A percentile compares a stretch with the other conserved stretches of the same genome.
Evolutionary conservation across 352 stramenopile species (phyloP).

Genomic region (Phytophthora idaei): DNA sequence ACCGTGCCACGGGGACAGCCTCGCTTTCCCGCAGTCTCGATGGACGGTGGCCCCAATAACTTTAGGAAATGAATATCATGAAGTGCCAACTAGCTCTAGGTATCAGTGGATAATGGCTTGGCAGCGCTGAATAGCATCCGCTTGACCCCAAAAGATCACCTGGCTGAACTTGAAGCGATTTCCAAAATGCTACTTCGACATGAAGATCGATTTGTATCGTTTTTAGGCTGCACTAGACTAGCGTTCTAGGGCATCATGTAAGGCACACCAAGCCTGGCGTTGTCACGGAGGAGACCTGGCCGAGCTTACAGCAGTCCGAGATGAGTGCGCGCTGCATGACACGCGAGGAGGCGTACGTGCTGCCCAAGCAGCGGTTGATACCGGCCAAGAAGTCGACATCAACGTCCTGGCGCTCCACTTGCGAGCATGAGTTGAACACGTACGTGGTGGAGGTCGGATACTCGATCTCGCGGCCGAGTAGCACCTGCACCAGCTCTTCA

Average conservation of each 20-base stretch:
- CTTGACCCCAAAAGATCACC: too few relatives aligned
- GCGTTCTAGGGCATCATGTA: slow-evolving; percentile 26
- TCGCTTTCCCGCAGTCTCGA: background rate
- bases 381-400: slow-evolving; percentile 64
- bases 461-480: slow-evolving; percentile 55
- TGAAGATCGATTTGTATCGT: too few relatives aligned
- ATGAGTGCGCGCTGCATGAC: slow-evolving; percentile 48
- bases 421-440: slow-evolving; percentile 55
- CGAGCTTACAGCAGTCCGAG: slow-evolving; percentile 35
- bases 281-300: slow-evolving; percentile 4
- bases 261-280: slow-evolving; percentile 3
- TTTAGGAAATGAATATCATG: slow-evolving; percentile 12
- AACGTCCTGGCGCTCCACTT: slow-evolving; percentile 60
- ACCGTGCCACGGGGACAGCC: background rate
- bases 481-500: slow-evolving; percentile 57
- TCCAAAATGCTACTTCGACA: too few relatives aligned
- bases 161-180: too few relatives aligned
- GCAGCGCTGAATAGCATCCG: too few relatives aligned
- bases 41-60: slow-evolving; percentile 2
- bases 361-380: slow-evolving; percentile 42
- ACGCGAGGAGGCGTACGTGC: slow-evolving; percentile 30
- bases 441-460: slow-evolving; percentile 66
- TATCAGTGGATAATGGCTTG: too few relatives aligned
- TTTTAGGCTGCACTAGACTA: too few relatives aligned
- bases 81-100: background rate